Conservation (phyloP, 2,329 filamentous ascomycete species). For the Trichoderma sp. region DNA sequence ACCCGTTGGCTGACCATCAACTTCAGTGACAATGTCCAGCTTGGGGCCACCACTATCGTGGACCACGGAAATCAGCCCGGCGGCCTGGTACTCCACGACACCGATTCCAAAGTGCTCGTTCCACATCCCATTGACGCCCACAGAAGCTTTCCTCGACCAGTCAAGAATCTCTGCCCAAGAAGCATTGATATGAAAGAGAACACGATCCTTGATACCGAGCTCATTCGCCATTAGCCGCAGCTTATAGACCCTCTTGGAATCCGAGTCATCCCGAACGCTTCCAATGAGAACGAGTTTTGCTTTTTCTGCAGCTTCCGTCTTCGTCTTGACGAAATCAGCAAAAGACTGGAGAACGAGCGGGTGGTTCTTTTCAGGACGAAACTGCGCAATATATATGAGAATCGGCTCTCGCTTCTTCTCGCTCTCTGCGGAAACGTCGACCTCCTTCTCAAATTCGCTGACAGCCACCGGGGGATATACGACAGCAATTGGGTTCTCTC, state of each 20-base stretch:
- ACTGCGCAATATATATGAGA: constrained; percentile 93
- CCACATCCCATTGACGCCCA: constrained; percentile 99
- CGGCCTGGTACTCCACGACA: constrained; percentile 96
- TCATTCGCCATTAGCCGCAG: constrained; percentile 83
- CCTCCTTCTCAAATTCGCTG: constrained; percentile 70
- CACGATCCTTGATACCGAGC: constrained; percentile 75
- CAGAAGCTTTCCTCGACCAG: constrained; percentile 70
- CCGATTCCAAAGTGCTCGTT: constrained; percentile 99
- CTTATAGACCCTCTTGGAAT: constrained; percentile 82
- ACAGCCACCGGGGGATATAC: constrained; percentile 94
- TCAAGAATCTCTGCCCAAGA: constrained; percentile 83
- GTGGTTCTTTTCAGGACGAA: constrained; percentile 97
- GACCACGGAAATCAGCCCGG: constrained; percentile 87
- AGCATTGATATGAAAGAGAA: constrained; percentile 86
- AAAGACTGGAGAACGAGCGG: constrained; percentile 82
- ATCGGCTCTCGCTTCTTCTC: constrained; percentile 68
- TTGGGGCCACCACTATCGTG: constrained; percentile 93
- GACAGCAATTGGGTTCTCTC: constrained; percentile 60
- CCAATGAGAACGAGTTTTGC: constrained; percentile 81
- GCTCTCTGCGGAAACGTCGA: constrained; percentile 67
- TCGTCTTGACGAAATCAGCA: constrained; percentile 64
- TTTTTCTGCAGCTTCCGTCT: constrained; percentile 47
- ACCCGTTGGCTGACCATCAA: constrained; percentile 78
- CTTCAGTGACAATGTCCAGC: constrained; percentile 81
- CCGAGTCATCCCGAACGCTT: constrained; percentile 81